Percentiles rank a stretch among this genome's conserved stretches.
Conservation (phyloP, 176 grass and related monocot genomes). For the Musa itinerans region DNA sequence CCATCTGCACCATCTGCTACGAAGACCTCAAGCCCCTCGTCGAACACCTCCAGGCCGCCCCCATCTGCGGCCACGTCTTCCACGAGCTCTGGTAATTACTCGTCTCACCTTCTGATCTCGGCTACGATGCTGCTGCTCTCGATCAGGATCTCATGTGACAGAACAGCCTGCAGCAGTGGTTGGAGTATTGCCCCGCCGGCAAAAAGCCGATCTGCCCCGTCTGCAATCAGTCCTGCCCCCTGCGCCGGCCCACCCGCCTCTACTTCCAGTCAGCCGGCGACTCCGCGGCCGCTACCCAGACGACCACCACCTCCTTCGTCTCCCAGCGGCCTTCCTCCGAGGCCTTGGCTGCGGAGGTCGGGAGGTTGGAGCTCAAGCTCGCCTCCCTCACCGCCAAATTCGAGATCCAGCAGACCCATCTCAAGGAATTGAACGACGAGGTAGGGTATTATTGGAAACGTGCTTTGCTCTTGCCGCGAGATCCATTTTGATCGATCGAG, state of each 20-base stretch:
- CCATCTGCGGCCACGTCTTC: slow-evolving; percentile 91
- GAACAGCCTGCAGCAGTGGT: slow-evolving; percentile 80
- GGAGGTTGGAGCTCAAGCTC: slow-evolving; percentile 52
- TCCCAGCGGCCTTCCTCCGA: background rate
- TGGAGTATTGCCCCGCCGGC: slow-evolving; percentile 80
- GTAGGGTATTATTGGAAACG: slow-evolving; percentile 3
- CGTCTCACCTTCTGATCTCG: background rate
- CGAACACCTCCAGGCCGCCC: slow-evolving; percentile 68
- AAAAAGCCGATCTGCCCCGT: slow-evolving; percentile 82
- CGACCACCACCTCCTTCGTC: slow-evolving; percentile 11
- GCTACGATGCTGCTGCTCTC: background rate
- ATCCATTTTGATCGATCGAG: background rate
- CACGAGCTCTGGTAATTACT: slow-evolving; percentile 73
- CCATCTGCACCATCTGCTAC: slow-evolving; percentile 93
- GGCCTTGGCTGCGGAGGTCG: slow-evolving; percentile 44
- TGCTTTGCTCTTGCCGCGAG: background rate
- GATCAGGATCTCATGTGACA: background rate
- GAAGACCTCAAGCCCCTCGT: slow-evolving; percentile 72
- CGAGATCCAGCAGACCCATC: slow-evolving; percentile 42
- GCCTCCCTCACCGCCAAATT: slow-evolving; percentile 27
- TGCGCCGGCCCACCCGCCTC: slow-evolving; percentile 54
- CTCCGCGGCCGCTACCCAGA: slow-evolving; percentile 18
- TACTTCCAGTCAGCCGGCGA: slow-evolving; percentile 76
- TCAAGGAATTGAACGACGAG: slow-evolving; percentile 47
- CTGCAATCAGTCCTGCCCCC: slow-evolving; percentile 74